These are phyloP conservation scores for Begonia loranthoides DNA, from an alignment of 306 rosid genomes.

Conservation along the genomic window DNA sequence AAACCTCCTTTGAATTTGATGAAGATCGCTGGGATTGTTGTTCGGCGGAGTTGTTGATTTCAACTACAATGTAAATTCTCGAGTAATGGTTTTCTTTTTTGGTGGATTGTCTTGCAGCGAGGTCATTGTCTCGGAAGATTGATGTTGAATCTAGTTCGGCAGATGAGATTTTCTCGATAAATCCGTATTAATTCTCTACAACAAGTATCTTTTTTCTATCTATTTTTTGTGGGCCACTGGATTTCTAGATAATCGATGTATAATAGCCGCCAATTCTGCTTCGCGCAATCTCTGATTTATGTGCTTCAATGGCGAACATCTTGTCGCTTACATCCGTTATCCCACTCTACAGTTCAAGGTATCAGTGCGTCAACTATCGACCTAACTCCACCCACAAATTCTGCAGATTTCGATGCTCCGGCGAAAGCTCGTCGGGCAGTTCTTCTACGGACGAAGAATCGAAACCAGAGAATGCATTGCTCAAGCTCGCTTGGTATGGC, in stretches of 20 bases:
- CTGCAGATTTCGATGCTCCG: conserved; percentile 39
- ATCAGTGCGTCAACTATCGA: conserved; percentile 8
- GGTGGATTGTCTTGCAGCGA: too few relatives aligned
- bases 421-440: conserved; percentile 21
- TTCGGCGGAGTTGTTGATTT: too few relatives aligned
- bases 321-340: conserved; percentile 20
- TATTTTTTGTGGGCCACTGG: conserved; percentile 17
- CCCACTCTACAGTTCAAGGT: background rate
- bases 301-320: conserved; percentile 23
- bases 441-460: conserved; percentile 25
- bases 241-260: background rate
- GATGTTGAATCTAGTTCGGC: conserved; percentile 11
- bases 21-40: too few relatives aligned
- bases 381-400: conserved; percentile 15
- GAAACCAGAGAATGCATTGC: conserved; percentile 42
- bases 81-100: too few relatives aligned
- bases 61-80: too few relatives aligned
- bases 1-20: too few relatives aligned
- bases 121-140: too few relatives aligned
- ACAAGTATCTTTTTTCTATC: background rate
- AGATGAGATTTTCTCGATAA: background rate
- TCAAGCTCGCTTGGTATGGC: conserved; percentile 61
- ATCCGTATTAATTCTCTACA: too few relatives aligned
- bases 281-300: conserved; percentile 2
- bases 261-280: background rate